Evolutionary conservation across 148 eudicot species (phyloP), one percentile per base, ranked within the genome.

Genomic region (Rhododendron vialii): DNA sequence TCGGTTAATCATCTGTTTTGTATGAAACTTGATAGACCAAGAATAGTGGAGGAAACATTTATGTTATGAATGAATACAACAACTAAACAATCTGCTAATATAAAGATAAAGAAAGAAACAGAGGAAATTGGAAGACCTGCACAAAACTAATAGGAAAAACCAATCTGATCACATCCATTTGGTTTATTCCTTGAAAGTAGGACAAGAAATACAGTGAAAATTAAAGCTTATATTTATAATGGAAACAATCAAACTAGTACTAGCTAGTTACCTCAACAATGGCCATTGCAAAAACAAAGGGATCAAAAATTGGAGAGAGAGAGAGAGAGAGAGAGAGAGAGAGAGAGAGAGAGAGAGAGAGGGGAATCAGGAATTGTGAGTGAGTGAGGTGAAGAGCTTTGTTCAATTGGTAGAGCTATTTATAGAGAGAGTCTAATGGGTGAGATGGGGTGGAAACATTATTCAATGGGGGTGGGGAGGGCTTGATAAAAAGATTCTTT

Each of bases 391-490:
- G 73, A 11, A 67, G 33, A 67, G 85, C 86, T 88, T 61, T 86
- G 86, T 85, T 57, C 78, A 83, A 83, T 81, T 63, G 76, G 51
- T 30, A 84, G 86, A 81, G 73, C 81, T 89, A 86, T 91, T 74
- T 88, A 89, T 91, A 91, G 91, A 10, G 48, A 91, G 91, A 20
- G 48, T 50, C 35, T 41, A 84, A 86, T 17, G n/a, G 65, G n/a
- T 59, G 65, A 4, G 61, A 38, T 65, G 17, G 61, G 5, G 45
- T 51, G 14, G 26, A 30, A 81, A 65, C 26, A 85, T 47, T 82
- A 41, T 35, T 33, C 33, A 75, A 22, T 71, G 84, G 71, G 71
- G 81, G 30, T 73, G 45, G 45, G 45, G 59, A 80, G 63, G 51
- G 53, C 55, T 24, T 3, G 45, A 75, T 83, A 85, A 47, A 47